Conservation (phyloP, 1,284 basidiomycete species). For the Hypsizygus ulmarius region DNA sequence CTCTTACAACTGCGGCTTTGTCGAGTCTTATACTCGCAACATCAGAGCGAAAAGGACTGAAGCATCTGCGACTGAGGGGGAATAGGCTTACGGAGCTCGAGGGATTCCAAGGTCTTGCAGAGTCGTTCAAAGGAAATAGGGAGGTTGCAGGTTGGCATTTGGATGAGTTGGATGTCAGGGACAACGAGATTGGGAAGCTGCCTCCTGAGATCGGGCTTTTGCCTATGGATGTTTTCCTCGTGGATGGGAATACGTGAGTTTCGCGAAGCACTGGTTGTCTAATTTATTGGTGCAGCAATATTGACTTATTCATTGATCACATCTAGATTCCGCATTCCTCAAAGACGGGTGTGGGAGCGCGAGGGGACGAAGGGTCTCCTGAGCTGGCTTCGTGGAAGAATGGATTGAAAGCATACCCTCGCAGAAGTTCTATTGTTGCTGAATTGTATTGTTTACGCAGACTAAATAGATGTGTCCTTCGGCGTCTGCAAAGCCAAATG, state of each 20-base stretch:
- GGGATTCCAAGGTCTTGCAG: conserved; percentile 57
- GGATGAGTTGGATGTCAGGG: conserved; percentile 75
- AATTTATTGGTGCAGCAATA: conserved; percentile 4
- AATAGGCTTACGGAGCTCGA: conserved; percentile 61
- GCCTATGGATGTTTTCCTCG: conserved; percentile 73
- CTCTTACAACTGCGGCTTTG: conserved; percentile 47
- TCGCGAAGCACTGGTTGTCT: background rate
- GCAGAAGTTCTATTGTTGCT: too few species aligned
- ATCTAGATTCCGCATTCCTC: conserved; percentile 73
- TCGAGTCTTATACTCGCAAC: conserved; percentile 48
- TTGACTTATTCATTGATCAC: conserved; percentile 7
- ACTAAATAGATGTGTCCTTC: too few species aligned
- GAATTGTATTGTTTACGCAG: too few species aligned
- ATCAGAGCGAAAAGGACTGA: conserved; percentile 49
- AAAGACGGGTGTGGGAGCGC: conserved; percentile 75
- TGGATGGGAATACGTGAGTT: conserved; percentile 80
- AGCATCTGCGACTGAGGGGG: conserved; percentile 62
- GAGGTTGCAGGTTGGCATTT: conserved; percentile 65
- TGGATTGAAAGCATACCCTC: conserved; percentile 43
- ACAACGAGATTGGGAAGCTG: conserved; percentile 71
- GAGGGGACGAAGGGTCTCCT: conserved; percentile 79
- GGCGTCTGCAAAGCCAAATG: too few species aligned
- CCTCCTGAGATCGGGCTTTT: conserved; percentile 67
- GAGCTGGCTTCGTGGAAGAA: conserved; percentile 69
- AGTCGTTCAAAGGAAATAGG: conserved; percentile 61